phyloP scores from a whole-genome alignment of 306 rosid species.

The Prinsepia uniflora region DNA sequence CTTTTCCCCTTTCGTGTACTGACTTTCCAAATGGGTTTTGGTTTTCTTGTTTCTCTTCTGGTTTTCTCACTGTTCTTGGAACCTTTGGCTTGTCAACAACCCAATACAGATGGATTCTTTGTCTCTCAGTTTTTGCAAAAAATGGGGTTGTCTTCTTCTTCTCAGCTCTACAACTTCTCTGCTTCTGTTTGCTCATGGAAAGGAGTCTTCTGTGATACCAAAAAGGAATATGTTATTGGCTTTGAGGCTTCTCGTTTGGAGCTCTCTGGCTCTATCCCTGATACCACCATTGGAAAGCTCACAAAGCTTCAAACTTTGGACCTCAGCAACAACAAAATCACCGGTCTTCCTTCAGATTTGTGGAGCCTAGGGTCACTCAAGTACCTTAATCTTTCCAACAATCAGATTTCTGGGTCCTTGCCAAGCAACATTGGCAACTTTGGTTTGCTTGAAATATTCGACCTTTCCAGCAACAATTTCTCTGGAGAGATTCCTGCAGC shows the following conservation, averaged over 20 bases:
- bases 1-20: constrained; percentile 21
- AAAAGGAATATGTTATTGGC: constrained; percentile 38
- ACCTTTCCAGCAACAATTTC: constrained; percentile 64
- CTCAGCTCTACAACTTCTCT: constrained; percentile 53
- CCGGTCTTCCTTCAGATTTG: constrained; percentile 73
- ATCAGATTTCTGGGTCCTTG: constrained; percentile 70
- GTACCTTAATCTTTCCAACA: constrained; percentile 64
- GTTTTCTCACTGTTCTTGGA: constrained; percentile 56
- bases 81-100: constrained; percentile 68
- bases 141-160: constrained; percentile 42
- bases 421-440: constrained; percentile 84
- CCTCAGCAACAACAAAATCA: constrained; percentile 83
- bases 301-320: constrained; percentile 63
- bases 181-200: constrained; percentile 73
- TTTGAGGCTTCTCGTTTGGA: constrained; percentile 51
- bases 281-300: constrained; percentile 79
- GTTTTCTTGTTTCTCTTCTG: constrained; percentile 54
- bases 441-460: constrained; percentile 65
- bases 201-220: constrained; percentile 66
- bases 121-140: constrained; percentile 65
- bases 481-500: constrained; percentile 73
- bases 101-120: constrained; percentile 73
- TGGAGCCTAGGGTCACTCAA: constrained; percentile 81
- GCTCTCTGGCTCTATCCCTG: constrained; percentile 77
- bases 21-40: constrained; percentile 52